Conservation (phyloP, 2,329 filamentous ascomycete species). For the Podosphaera fusca region DNA sequence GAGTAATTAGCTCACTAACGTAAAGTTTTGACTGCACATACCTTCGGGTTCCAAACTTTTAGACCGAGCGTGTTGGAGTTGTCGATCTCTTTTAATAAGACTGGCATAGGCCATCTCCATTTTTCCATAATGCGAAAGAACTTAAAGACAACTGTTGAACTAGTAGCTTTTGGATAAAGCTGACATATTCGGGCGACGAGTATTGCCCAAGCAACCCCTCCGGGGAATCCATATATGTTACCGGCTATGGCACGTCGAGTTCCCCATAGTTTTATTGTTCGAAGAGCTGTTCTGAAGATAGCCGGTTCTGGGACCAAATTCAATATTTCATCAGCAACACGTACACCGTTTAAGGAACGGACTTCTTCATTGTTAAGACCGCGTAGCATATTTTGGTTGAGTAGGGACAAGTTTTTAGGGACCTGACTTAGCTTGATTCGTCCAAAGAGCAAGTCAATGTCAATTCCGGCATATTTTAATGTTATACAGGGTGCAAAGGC, state of each 20-base stretch:
- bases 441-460: slow-evolving; percentile 83
- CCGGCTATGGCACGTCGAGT: slow-evolving; percentile 81
- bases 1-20: slow-evolving; percentile 1
- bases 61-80: slow-evolving; percentile 50
- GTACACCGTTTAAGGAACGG: slow-evolving; percentile 76
- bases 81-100: slow-evolving; percentile 72
- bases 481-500: slow-evolving; percentile 96
- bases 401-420: slow-evolving; percentile 48
- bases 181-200: slow-evolving; percentile 89
- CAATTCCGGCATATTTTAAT: slow-evolving; percentile 73
- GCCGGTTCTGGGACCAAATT: slow-evolving; percentile 70
- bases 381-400: slow-evolving; percentile 63
- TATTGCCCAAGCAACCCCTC: slow-evolving; percentile 96
- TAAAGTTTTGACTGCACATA: slow-evolving; percentile 18
- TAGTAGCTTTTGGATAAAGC: slow-evolving; percentile 78
- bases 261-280: slow-evolving; percentile 92
- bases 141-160: slow-evolving; percentile 70
- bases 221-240: slow-evolving; percentile 89
- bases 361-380: slow-evolving; percentile 73
- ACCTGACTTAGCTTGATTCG: slow-evolving; percentile 50
- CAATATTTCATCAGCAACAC: slow-evolving; percentile 84
- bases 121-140: slow-evolving; percentile 82
- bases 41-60: slow-evolving; percentile 84
- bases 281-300: slow-evolving; percentile 69
- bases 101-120: slow-evolving; percentile 90